Evolutionary conservation across 108 stramenopile species (phyloP), one percentile per base, ranked within the genome.

Genomic region (Cyclotella sp.): DNA sequence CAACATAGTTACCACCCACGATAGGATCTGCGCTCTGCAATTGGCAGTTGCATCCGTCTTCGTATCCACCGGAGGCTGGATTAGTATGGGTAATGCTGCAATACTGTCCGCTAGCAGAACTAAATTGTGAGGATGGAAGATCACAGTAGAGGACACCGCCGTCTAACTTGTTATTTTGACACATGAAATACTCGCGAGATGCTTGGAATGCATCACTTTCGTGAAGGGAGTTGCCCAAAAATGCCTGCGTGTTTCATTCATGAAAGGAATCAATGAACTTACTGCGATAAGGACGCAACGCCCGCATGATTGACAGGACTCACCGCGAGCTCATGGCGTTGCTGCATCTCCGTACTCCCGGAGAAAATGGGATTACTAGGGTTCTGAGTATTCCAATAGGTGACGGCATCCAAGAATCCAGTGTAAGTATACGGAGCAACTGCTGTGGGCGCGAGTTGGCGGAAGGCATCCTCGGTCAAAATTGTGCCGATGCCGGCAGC

Each of bases 161-260:
- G 13, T n/a, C 26, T 24, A 19, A 15, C 1, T 46, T 16, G 9
- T 0, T 27, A 14, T 7, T 34, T 24, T 10, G 29, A 68, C 75
- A 76, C 55, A 46, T 24, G 22, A 42, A 59, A 22, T 47, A 60
- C 58, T 68, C 67, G 30, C 75, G 52, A 11, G 75, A 19, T 19
- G 65, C 57, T 24, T 34, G 18, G 13, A 76, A 63, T 9, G 29
- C 61, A 53, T 63, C 73, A 26, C 62, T 73, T 63, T 73, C 59
- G 45, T 76, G 75, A 21, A 73, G 45, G 26, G 62, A 24, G 30
- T 73, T 49, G n/a, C 66, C 75, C n/a, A 76, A 67, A 57, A 76
- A 76, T 66, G 75, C 55, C 55, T 49, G n/a, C n/a, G 47, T 49
- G 47, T 16, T 49, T 49, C 18, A 49, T 49, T 13, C 9, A 45